These are phyloP conservation scores for Phytopythium montanum DNA, from an alignment of 352 stramenopile species.

Conservation along the genomic window DNA sequence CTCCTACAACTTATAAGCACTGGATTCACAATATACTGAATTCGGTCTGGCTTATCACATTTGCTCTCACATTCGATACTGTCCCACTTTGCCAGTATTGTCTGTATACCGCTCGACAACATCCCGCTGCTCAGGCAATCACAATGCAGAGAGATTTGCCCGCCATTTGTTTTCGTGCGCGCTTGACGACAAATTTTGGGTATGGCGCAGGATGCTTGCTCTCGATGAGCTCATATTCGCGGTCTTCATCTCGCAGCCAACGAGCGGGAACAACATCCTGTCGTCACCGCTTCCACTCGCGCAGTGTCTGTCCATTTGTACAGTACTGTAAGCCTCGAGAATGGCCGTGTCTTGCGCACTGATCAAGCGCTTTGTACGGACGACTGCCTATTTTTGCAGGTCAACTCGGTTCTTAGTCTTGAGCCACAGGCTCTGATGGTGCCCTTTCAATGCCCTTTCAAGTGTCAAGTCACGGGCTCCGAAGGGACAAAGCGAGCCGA, in stretches of 20 bases:
- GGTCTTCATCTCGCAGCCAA: too few species aligned
- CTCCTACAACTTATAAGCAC: too few species aligned
- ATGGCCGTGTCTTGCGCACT: not conserved
- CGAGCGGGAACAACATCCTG: not conserved
- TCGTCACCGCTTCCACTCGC: not conserved
- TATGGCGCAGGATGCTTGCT: too few species aligned
- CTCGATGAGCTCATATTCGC: too few species aligned
- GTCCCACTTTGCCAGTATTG: too few species aligned
- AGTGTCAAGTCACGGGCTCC: too few species aligned
- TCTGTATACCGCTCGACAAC: too few species aligned
- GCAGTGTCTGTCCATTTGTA: not conserved
- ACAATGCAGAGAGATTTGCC: not conserved
- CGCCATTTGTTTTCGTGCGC: not conserved
- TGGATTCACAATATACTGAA: too few species aligned
- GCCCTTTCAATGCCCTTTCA: not conserved
- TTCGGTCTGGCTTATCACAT: too few species aligned
- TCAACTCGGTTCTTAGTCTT: not conserved
- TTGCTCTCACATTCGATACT: too few species aligned
- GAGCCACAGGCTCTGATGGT: not conserved
- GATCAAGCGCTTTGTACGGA: not conserved
- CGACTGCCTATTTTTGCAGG: constrained; percentile 1
- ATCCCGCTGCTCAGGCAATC: constrained; percentile 1
- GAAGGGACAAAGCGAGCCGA: too few species aligned
- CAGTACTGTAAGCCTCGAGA: not conserved
- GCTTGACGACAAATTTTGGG: too few species aligned